phyloP scores from a whole-genome alignment of 1,284 basidiomycete species.

The Ceratorhiza oryzae-sativae region DNA sequence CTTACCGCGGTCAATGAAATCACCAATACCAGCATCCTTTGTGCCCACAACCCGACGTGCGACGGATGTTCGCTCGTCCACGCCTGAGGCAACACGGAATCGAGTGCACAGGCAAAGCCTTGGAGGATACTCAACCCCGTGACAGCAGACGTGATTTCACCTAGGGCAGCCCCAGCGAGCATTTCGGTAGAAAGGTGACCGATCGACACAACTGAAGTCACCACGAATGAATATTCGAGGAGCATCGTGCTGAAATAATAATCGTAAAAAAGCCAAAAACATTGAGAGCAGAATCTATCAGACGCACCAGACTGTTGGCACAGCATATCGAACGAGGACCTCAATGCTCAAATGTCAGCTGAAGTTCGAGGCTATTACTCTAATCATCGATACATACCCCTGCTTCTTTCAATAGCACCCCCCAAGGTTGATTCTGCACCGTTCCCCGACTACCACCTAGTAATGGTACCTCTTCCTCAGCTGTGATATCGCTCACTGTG shows the following conservation, averaged over 20 bases:
- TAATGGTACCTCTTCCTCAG: neutral
- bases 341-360: constrained; percentile 18
- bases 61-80: constrained; percentile 87
- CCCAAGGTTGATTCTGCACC: neutral
- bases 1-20: constrained; percentile 64
- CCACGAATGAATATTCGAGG: constrained; percentile 73
- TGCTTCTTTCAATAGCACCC: constrained; percentile 9
- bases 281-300: neutral
- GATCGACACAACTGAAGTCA: constrained; percentile 78
- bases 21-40: constrained; percentile 82
- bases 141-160: constrained; percentile 82
- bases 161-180: constrained; percentile 81
- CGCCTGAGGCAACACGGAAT: constrained; percentile 89
- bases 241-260: constrained; percentile 68
- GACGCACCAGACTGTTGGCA: constrained; percentile 69
- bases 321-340: constrained; percentile 67
- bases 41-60: constrained; percentile 88
- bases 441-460: neutral
- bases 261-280: neutral
- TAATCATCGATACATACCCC: constrained; percentile 7
- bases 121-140: constrained; percentile 77
- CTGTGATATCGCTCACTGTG: neutral
- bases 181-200: constrained; percentile 84
- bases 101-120: constrained; percentile 84
- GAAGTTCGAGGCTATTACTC: neutral